Conservation (phyloP, 257 asterid species). For the Solanum corneliomulleri region DNA sequence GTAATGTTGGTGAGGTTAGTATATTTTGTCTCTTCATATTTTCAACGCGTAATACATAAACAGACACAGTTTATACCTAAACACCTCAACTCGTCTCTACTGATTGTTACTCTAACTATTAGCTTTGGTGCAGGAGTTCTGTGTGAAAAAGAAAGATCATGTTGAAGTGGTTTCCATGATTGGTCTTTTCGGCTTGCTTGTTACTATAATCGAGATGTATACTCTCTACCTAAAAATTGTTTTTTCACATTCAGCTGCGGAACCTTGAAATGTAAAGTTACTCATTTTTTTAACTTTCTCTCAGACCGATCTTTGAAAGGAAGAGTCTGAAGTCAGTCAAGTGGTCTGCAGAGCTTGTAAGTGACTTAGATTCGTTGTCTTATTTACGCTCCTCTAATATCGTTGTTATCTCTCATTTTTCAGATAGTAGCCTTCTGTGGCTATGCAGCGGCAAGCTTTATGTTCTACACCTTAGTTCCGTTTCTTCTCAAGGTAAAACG, state of each 20-base stretch:
- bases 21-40: background rate
- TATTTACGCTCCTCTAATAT: background rate
- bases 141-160: constrained; percentile 56
- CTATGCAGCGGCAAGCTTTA: constrained; percentile 35
- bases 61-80: background rate
- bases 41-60: no score
- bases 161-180: constrained; percentile 67
- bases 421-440: constrained; percentile 41
- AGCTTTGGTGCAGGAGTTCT: constrained; percentile 45
- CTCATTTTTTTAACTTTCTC: background rate
- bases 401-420: background rate
- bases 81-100: background rate
- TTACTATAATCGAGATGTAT: constrained; percentile 45
- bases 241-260: background rate
- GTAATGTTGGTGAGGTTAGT: constrained; percentile 72
- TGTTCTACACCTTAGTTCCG: constrained; percentile 43
- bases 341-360: constrained; percentile 56
- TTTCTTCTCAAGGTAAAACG: constrained; percentile 34
- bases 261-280: background rate
- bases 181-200: constrained; percentile 54
- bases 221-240: constrained; percentile 5
- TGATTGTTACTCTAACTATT: background rate
- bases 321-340: constrained; percentile 31
- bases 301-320: constrained; percentile 42
- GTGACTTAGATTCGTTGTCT: background rate